Base-by-base conservation (phyloP, 1,139 yeast species). In the Suhomyces taliae region DNA sequence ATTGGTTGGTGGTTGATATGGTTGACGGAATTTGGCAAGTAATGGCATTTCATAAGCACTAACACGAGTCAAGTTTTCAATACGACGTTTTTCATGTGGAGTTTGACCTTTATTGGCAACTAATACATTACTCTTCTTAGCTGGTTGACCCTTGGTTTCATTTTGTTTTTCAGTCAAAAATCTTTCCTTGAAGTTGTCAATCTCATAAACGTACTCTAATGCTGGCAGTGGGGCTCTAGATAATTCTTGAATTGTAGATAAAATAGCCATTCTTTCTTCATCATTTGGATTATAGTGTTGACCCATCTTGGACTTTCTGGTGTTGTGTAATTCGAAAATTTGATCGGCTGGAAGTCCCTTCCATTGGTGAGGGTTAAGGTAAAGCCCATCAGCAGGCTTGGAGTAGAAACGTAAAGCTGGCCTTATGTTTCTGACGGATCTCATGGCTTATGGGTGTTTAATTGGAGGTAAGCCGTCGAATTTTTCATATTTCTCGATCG, bases 1-100 rank as follows among this genome's bases (percentile, higher is more conserved):
- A 40, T 80, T 78, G 6, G 60, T 57, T 24, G 59, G 54, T 7
- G 76, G 55, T 36, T 58, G 64, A 67, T 83, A 87, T 50, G 72
- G 76, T 67, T 83, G 83, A 57, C 93, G 85, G 64, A 78, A 86
- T 65, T 89, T 82, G 40, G 85, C 83, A 53, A 93, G 76, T 49
- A 85, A 79, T 4, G 99, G 99, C 75, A 91, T 78, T 65, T 91
- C 98, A 68, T 85, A 93, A 0, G 98, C 97, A 32, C 95, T 87
- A 36, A 89, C 74, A 59, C 97, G 79, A 59, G 85, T 85, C 60
- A 86, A 82, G 47, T 75, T 70, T 32, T 73, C 77, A 35, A 59
- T 58, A 53, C 69, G 66, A 55, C 79, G 66, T 40, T 56, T 56
- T 45, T 69, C 66, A 51, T 74, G 78, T 3, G 74, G 70, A 10